Percentiles rank a stretch among this genome's conserved stretches.
Evolutionary conservation across 495 filamentous ascomycete species (phyloP).

Genomic region (Aspergillus homomorphus): DNA sequence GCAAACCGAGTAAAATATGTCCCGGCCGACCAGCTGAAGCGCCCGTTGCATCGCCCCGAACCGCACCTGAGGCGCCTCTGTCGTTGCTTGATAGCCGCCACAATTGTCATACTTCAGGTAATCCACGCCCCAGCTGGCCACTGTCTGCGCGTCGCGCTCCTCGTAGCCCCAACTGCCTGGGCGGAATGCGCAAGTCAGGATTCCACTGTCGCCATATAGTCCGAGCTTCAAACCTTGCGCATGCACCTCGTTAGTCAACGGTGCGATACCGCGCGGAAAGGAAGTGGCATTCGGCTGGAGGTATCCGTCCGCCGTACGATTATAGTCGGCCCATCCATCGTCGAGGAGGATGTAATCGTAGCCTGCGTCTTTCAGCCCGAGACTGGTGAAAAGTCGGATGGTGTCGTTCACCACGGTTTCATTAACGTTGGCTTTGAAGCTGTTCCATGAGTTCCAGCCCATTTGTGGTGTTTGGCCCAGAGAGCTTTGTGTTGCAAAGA

Average conservation of each 20-base stretch:
- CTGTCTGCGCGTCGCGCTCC: constrained; percentile 57
- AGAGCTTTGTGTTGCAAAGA: too few relatives aligned
- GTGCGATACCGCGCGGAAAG: background rate
- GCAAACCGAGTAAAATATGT: constrained; percentile 5
- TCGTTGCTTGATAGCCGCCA: constrained; percentile 10
- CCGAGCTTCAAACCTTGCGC: background rate
- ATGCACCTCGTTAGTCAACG: background rate
- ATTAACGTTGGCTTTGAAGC: constrained; percentile 2
- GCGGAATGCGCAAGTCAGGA: background rate
- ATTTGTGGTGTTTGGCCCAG: constrained; percentile 2
- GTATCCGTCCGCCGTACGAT: constrained; percentile 1
- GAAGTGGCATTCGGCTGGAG: background rate
- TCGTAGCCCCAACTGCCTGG: constrained; percentile 6
- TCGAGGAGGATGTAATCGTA: constrained; percentile 6
- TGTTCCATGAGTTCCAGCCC: constrained; percentile 7
- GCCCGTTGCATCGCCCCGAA: constrained; percentile 1
- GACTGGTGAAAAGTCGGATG: background rate
- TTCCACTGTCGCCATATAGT: background rate
- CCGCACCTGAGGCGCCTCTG: constrained; percentile 1
- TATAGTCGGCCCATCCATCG: constrained; percentile 1
- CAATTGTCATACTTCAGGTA: constrained; percentile 76
- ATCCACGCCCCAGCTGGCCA: constrained; percentile 58
- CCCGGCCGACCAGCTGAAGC: background rate
- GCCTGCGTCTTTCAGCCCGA: constrained; percentile 2
- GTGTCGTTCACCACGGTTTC: background rate